phyloP scores from a whole-genome alignment of 2,329 filamentous ascomycete genomes.

The Passalora sequoiae region DNA sequence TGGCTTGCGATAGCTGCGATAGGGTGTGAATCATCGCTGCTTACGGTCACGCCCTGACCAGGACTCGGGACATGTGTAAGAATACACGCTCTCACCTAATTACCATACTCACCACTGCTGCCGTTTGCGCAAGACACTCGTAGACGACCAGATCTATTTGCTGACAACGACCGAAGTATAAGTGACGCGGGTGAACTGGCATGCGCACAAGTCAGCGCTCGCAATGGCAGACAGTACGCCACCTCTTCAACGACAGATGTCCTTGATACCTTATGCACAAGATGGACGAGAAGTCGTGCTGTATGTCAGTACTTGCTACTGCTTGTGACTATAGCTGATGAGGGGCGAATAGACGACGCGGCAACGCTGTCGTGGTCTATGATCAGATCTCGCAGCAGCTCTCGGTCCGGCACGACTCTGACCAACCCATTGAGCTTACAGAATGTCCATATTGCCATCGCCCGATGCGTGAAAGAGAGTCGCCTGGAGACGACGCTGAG shows the following conservation, averaged over 20 bases:
- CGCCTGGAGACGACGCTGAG: conserved; percentile 33
- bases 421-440: conserved; percentile 52
- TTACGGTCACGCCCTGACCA: too few species aligned
- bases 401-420: conserved; percentile 64
- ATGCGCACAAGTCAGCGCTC: background rate
- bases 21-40: too few species aligned
- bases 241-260: conserved; percentile 46
- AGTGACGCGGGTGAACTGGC: conserved; percentile 8
- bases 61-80: too few species aligned
- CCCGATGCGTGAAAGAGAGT: conserved; percentile 53
- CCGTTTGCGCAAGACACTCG: background rate
- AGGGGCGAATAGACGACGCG: conserved; percentile 65
- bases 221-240: conserved; percentile 32
- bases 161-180: background rate
- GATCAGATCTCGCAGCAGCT: conserved; percentile 81
- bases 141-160: background rate
- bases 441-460: conserved; percentile 92
- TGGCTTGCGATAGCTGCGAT: too few species aligned
- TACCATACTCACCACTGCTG: background rate
- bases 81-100: background rate
- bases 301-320: conserved; percentile 49
- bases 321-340: conserved; percentile 8
- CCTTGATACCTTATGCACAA: conserved; percentile 69
- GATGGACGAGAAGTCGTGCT: conserved; percentile 73
- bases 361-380: conserved; percentile 85